Conservation (phyloP, 2,329 filamentous ascomycete species). For the Penicillium verrucosum region DNA sequence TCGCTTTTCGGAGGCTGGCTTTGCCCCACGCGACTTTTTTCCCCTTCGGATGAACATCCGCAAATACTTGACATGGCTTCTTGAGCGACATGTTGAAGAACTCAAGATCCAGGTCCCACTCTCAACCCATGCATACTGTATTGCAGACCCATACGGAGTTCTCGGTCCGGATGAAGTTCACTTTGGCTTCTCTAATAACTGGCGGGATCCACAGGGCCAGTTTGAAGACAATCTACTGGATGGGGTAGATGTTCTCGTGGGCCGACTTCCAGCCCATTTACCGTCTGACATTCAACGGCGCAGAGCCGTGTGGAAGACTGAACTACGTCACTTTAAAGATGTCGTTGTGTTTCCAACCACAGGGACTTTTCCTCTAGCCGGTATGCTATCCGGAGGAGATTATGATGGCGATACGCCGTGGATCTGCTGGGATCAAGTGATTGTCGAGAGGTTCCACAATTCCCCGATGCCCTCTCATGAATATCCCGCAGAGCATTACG, state of each 20-base stretch:
- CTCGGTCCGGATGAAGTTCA: conserved; percentile 56
- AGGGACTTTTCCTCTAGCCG: conserved; percentile 54
- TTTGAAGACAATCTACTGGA: conserved; percentile 47
- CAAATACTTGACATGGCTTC: conserved; percentile 38
- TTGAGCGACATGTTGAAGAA: conserved; percentile 45
- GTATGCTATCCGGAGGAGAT: conserved; percentile 62
- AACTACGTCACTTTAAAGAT: conserved; percentile 55
- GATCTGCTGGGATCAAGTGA: conserved; percentile 57
- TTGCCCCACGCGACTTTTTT: conserved; percentile 41
- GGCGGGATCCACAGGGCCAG: conserved; percentile 34
- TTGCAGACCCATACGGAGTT: conserved; percentile 54
- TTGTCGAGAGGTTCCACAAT: conserved; percentile 54
- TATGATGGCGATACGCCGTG: conserved; percentile 63
- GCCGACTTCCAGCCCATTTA: conserved; percentile 56
- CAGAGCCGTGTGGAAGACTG: conserved; percentile 47
- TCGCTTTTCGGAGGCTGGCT: conserved; percentile 46
- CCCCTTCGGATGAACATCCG: conserved; percentile 43
- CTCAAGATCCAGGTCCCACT: conserved; percentile 49
- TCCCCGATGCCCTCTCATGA: conserved; percentile 43
- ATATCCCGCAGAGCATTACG: conserved; percentile 43
- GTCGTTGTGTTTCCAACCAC: conserved; percentile 56
- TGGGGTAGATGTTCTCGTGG: conserved; percentile 52
- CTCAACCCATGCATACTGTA: conserved; percentile 55
- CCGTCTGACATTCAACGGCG: conserved; percentile 59
- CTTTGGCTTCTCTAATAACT: conserved; percentile 51